Conservation (phyloP, 164 flowering plant species). For the Magnolia officinalis region DNA sequence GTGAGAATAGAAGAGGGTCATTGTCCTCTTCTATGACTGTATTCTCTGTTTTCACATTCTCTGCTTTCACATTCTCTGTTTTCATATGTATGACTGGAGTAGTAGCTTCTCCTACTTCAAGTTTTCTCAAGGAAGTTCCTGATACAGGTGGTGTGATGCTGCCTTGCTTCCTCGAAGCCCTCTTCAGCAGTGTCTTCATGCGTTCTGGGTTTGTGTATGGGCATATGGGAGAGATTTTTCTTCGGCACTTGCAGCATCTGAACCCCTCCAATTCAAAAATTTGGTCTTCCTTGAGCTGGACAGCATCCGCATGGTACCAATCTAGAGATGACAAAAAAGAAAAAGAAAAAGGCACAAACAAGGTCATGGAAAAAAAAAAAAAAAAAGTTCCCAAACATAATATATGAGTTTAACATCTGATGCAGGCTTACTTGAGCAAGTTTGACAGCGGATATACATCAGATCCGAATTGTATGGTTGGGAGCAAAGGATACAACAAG, state of each 20-base stretch:
- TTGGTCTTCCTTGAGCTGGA: slow-evolving; percentile 69
- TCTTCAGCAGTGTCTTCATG: slow-evolving; percentile 13
- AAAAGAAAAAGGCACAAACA: neutral
- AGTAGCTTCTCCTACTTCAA: slow-evolving; percentile 22
- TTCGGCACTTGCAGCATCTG: slow-evolving; percentile 88
- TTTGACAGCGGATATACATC: slow-evolving; percentile 74
- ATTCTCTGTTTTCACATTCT: neutral
- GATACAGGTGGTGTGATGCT: slow-evolving; percentile 13
- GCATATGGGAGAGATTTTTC: slow-evolving; percentile 58
- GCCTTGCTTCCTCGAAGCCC: slow-evolving; percentile 30
- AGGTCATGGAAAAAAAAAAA: neutral
- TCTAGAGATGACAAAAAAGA: slow-evolving; percentile 37
- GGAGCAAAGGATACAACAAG: slow-evolving; percentile 58
- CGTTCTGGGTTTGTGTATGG: slow-evolving; percentile 43
- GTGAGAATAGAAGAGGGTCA: slow-evolving; percentile 58
- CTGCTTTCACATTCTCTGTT: slow-evolving; percentile 22
- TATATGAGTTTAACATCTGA: neutral
- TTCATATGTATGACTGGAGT: slow-evolving; percentile 23
- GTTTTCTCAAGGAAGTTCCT: slow-evolving; percentile 24
- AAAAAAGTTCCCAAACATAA: neutral
- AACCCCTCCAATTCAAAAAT: slow-evolving; percentile 63
- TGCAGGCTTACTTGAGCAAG: slow-evolving; percentile 61
- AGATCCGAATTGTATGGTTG: slow-evolving; percentile 65
- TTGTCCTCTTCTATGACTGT: slow-evolving; percentile 29
- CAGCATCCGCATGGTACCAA: slow-evolving; percentile 95